Conservation (phyloP, 2,329 filamentous ascomycete species). For the Botrytis fragariae region DNA sequence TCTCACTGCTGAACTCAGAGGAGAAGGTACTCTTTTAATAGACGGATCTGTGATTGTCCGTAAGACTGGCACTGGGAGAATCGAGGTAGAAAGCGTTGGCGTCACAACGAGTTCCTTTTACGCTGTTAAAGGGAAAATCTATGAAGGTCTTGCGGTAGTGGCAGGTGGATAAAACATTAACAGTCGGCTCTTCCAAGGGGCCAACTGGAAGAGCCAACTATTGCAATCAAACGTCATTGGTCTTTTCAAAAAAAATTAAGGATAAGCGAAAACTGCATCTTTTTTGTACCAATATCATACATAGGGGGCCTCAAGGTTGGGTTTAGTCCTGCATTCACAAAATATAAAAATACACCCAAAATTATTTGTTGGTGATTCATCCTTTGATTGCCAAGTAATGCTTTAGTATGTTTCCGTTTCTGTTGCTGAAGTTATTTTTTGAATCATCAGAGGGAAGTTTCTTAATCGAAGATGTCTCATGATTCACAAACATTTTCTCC, state of each 20-base stretch:
- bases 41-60: constrained; percentile 85
- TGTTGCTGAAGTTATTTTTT: neutral
- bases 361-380: neutral
- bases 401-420: neutral
- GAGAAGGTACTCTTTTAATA: constrained; percentile 87
- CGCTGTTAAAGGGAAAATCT: constrained; percentile 86
- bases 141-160: constrained; percentile 89
- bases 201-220: neutral
- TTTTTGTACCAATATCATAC: constrained; percentile 11
- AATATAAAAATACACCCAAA: neutral
- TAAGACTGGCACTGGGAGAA: constrained; percentile 81
- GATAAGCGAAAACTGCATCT: constrained; percentile 18
- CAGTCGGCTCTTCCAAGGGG: neutral
- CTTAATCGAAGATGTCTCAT: neutral
- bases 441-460: neutral
- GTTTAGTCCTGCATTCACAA: neutral
- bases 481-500: neutral
- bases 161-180: constrained; percentile 20
- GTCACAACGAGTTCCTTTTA: constrained; percentile 69
- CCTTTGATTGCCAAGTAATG: neutral
- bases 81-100: constrained; percentile 81
- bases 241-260: neutral
- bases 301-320: constrained; percentile 11
- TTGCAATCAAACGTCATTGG: neutral
- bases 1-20: constrained; percentile 87